phyloP scores from a whole-genome alignment of 345 rosid genomes.

The Theobroma cacao region DNA sequence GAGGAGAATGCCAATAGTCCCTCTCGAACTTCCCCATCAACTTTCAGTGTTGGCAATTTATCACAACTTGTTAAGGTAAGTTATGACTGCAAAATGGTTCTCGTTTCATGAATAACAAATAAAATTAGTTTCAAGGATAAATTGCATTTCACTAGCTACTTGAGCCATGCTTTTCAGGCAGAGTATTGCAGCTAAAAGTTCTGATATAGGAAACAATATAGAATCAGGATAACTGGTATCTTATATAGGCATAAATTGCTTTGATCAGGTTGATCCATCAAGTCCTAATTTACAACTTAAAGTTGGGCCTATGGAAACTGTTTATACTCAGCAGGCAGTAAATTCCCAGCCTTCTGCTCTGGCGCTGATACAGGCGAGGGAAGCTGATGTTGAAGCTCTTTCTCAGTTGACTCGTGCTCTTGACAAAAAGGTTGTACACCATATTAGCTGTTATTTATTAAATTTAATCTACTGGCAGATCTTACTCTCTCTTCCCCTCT shows the following conservation, averaged over 20 bases:
- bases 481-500: neutral
- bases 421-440: conserved; percentile 52
- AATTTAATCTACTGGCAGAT: neutral
- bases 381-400: conserved; percentile 61
- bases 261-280: conserved; percentile 45
- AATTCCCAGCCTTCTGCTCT: conserved; percentile 39
- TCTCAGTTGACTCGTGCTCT: conserved; percentile 48
- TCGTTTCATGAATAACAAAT: neutral
- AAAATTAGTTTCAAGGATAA: neutral
- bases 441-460: conserved; percentile 13
- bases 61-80: conserved; percentile 56
- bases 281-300: conserved; percentile 38
- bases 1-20: conserved; percentile 43
- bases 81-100: neutral
- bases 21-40: conserved; percentile 36
- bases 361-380: conserved; percentile 48
- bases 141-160: neutral
- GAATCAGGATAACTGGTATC: neutral
- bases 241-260: conserved; percentile 17
- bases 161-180: neutral
- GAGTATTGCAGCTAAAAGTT: neutral
- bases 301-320: conserved; percentile 35
- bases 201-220: neutral
- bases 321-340: conserved; percentile 27
- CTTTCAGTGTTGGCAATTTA: conserved; percentile 31